Evolutionary conservation across 805 yeast genomes (phyloP), one percentile per base, ranked within the genome.

Genomic region (Cyberlindnera euphorbiae): DNA sequence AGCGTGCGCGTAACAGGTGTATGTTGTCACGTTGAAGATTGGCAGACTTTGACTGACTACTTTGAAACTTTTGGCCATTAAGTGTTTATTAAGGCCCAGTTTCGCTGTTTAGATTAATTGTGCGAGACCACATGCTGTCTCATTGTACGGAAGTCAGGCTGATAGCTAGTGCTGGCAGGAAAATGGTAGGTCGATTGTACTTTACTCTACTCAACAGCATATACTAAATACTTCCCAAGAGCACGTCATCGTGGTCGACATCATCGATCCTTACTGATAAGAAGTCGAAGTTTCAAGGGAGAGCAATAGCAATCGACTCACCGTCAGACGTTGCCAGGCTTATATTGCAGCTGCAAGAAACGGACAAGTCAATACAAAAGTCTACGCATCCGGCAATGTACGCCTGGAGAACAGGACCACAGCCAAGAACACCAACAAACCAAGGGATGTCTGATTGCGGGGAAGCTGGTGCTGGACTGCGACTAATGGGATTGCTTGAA

Each of bases 331-430:
- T 83, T 0, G 59, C 68, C 1, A 28, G 19, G 0, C 50, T 73
- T 1, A 45, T 83, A 5, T 44, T 59, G 11, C 58, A 66, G 19
- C 60, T 84, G 10, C 44, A 69, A 8, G 35, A 39, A 1, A 51
- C 62, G 5, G 73, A 79, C 46, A 77, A 77, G 46, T 51, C 63
- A 4, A 55, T 81, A 0, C 50, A 56, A 2, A 75, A 72, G 45
- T 83, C 94, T 0, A 63, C 80, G 5, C 95, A 85, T 56, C 84
- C 81, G 6, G 70, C 73, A 34, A 85, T 85, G 67, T 66, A 71
- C 32, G 95, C 94, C 0, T 83, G 87, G 86, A 67, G 83, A 54
- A 43, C 42, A 12, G 42, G 39, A 1, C 25, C 31, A 4, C 31
- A 25, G 15, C 31, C n/a, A n/a, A 23, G 35, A 38, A 12, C 38